Conservation (phyloP, 495 filamentous ascomycete species). For the Cercophora sp. region DNA sequence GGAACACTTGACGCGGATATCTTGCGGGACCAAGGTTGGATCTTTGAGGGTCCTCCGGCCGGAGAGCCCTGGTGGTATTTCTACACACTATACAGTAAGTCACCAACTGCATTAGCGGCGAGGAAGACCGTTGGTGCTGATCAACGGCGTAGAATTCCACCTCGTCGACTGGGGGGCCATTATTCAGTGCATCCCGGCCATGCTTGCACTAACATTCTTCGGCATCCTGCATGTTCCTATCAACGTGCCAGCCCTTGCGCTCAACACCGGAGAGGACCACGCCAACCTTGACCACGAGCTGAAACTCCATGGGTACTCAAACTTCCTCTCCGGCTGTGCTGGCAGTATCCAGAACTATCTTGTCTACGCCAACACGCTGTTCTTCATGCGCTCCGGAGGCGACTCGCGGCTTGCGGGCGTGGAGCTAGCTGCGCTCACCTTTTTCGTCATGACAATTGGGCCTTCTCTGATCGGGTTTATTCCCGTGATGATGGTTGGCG, state of each 20-base stretch:
- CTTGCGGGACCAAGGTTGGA: constrained; percentile 73
- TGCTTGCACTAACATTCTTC: constrained; percentile 97
- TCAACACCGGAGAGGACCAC: constrained; percentile 86
- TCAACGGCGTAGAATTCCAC: constrained; percentile 19
- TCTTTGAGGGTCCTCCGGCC: constrained; percentile 78
- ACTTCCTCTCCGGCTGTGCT: constrained; percentile 76
- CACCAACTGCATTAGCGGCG: not conserved
- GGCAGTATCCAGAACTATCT: constrained; percentile 98
- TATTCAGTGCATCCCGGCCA: constrained; percentile 76
- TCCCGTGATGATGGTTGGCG: constrained; percentile 93
- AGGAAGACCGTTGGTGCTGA: not conserved
- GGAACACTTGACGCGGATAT: constrained; percentile 57
- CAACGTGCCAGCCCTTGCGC: constrained; percentile 88
- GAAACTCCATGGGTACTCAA: constrained; percentile 88
- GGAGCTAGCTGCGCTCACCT: constrained; percentile 77
- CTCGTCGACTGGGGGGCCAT: constrained; percentile 69
- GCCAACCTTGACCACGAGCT: constrained; percentile 87
- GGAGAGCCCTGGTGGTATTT: constrained; percentile 95
- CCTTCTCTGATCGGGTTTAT: constrained; percentile 89
- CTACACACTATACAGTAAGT: constrained; percentile 85
- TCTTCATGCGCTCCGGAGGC: constrained; percentile 90
- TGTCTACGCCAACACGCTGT: constrained; percentile 92
- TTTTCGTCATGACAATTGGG: constrained; percentile 75
- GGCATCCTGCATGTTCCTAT: constrained; percentile 96
- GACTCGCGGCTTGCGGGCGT: constrained; percentile 80